phyloP scores from a whole-genome alignment of 441 rosid genomes.

The Croton laevigatus region DNA sequence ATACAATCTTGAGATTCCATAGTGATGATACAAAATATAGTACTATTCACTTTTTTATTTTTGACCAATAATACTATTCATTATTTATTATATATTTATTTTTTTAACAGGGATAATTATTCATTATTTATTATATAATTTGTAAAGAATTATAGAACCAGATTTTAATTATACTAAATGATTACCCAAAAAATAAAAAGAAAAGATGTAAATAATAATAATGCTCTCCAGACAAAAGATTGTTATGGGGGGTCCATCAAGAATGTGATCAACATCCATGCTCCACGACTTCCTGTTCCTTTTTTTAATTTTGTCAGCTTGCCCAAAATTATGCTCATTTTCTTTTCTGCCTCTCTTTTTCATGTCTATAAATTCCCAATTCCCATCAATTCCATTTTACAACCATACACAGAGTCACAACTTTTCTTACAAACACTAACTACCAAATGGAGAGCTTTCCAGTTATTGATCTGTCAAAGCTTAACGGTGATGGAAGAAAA shows the following conservation, averaged over 20 bases:
- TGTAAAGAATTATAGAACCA: too few species aligned
- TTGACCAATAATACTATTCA: too few species aligned
- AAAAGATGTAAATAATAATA: too few species aligned
- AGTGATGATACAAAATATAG: too few species aligned
- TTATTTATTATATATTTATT: too few species aligned
- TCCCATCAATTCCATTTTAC: slow-evolving; percentile 18
- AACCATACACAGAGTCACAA: neutral
- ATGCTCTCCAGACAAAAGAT: neutral
- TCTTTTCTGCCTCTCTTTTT: slow-evolving; percentile 6
- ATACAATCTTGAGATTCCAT: too few species aligned
- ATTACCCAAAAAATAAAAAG: too few species aligned
- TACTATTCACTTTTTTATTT: too few species aligned
- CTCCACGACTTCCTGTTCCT: slow-evolving; percentile 23
- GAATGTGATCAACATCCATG: slow-evolving; percentile 16
- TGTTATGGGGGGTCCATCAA: slow-evolving; percentile 28
- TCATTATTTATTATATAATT: too few species aligned
- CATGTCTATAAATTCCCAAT: slow-evolving; percentile 46
- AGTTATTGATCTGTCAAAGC: slow-evolving; percentile 60
- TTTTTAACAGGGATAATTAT: too few species aligned
- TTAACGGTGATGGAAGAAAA: slow-evolving; percentile 60
- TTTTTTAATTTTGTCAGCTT: neutral
- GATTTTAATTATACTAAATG: too few species aligned
- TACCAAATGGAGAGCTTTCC: slow-evolving; percentile 62
- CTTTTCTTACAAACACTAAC: neutral
- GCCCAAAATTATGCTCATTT: neutral